Percentiles rank a stretch among this genome's conserved stretches.
Conservation (phyloP, 1,139 yeast species). For the Wickerhamomyces sp. region DNA sequence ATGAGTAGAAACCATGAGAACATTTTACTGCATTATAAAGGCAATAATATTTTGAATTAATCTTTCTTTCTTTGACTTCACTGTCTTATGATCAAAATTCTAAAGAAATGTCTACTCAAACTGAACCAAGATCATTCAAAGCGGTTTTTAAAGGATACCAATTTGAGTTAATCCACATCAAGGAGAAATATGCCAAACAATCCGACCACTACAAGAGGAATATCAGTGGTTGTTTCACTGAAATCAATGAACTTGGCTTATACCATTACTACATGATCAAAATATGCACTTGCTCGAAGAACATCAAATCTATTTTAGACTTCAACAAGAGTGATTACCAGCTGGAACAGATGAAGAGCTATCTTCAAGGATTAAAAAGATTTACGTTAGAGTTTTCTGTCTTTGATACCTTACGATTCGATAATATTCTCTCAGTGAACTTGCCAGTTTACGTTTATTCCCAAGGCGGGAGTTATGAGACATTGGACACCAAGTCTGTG, state of each 20-base stretch:
- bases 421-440: neutral
- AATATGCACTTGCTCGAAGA: neutral
- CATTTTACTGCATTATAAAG: too few relatives aligned
- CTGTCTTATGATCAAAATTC: too few relatives aligned
- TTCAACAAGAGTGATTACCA: neutral
- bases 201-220: neutral
- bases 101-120: too few relatives aligned
- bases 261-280: neutral
- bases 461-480: neutral
- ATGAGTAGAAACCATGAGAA: too few relatives aligned
- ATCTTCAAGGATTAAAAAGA: neutral
- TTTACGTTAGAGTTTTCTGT: neutral
- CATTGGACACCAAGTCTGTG: neutral
- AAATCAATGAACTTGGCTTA: neutral
- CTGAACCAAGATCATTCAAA: too few relatives aligned
- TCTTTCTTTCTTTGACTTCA: too few relatives aligned
- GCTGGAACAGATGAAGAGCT: neutral
- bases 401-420: neutral
- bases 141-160: too few relatives aligned
- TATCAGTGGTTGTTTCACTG: neutral
- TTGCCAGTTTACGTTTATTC: neutral
- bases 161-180: too few relatives aligned
- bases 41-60: too few relatives aligned
- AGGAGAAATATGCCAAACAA: too few relatives aligned
- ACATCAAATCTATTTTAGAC: neutral